Base-by-base conservation (phyloP, 306 rosid genomes). In the Nissolia schottii region DNA sequence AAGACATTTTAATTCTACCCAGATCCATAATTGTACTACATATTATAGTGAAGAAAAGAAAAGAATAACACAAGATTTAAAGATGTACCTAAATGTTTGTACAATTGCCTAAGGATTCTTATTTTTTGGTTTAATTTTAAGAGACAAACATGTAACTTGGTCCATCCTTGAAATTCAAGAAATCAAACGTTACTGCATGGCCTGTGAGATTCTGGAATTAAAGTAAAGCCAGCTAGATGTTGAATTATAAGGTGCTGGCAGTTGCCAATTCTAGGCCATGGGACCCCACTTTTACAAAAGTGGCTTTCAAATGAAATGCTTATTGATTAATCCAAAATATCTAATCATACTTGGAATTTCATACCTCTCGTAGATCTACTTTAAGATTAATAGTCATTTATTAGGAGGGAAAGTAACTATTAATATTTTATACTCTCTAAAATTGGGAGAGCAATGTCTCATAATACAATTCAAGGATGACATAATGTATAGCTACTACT, bases 221-320 rank as follows among this genome's bases (percentile, higher is more conserved):
- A 66, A 83, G 81, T 59, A 66, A n/a, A 53, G 77, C 84, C 82
- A 83, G 82, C 84, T 83, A 48, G 87, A 77, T 71, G 74, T 79
- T 79, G 78, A 59, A 67, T 76, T n/a, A 79, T 45, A 55, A 45
- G 71, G 43, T 66, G 77, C 70, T 76, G 77, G 75, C 71, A 66
- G 70, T 32, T 76, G 73, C 41, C 38, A 58, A 53, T 18, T 71
- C 71, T 64, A 64, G 53, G 23, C 25, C 57, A 72, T 46, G 54
- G 62, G 79, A 28, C 79, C 87, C 76, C 74, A 73, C 49, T 1
- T 34, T 64, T 73, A 22, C 79, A 75, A 82, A 79, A 81, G 79
- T 25, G 14, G 79, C 71, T 75, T 75, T 79, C 61, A 2, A 24
- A 55, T 61, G 43, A 27, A 62, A 67, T 58, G 66, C 34, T 3